phyloP scores from a whole-genome alignment of 2,329 filamentous ascomycete genomes.

The Penicillium fuscoglaucum region DNA sequence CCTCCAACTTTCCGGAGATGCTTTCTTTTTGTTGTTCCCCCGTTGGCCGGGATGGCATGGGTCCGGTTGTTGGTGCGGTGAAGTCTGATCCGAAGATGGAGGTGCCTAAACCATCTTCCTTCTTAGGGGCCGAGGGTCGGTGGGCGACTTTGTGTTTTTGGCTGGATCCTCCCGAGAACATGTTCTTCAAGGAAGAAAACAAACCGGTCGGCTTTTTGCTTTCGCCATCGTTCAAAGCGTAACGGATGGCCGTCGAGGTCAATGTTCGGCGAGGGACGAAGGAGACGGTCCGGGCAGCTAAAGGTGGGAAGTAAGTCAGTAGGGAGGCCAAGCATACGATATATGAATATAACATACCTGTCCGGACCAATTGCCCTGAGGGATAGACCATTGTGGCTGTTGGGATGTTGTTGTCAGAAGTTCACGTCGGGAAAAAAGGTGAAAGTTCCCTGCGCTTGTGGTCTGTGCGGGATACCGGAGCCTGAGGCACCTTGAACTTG shows the following conservation, averaged over 20 bases:
- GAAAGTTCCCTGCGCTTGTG: slow-evolving; percentile 26
- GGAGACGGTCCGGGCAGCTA: slow-evolving; percentile 35
- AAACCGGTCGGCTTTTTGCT: slow-evolving; percentile 25
- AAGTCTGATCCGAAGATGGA: slow-evolving; percentile 47
- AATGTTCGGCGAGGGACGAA: slow-evolving; percentile 41
- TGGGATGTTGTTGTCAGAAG: slow-evolving; percentile 21
- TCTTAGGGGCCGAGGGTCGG: slow-evolving; percentile 31
- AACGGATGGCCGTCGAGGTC: slow-evolving; percentile 33
- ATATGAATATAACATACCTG: slow-evolving; percentile 31
- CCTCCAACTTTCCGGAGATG: slow-evolving; percentile 24
- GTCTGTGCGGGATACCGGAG: slow-evolving; percentile 23
- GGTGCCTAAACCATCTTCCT: slow-evolving; percentile 36
- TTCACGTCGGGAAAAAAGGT: slow-evolving; percentile 34
- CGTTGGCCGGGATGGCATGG: slow-evolving; percentile 28
- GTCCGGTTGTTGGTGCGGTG: slow-evolving; percentile 25
- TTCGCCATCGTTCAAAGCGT: slow-evolving; percentile 30
- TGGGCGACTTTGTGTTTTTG: slow-evolving; percentile 33
- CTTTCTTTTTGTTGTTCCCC: slow-evolving; percentile 15
- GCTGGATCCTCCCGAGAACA: slow-evolving; percentile 33
- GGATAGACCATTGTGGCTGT: slow-evolving; percentile 44
- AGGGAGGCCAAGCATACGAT: not conserved
- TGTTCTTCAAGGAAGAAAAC: slow-evolving; percentile 38
- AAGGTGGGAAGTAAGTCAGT: not conserved
- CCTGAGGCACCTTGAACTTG: slow-evolving; percentile 16
- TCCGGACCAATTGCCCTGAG: slow-evolving; percentile 41